A percentile compares a stretch with the other conserved stretches of the same genome.
Evolutionary conservation across 2,329 filamentous ascomycete genomes (phyloP).

Genomic region (Aureobasidium sp.): DNA sequence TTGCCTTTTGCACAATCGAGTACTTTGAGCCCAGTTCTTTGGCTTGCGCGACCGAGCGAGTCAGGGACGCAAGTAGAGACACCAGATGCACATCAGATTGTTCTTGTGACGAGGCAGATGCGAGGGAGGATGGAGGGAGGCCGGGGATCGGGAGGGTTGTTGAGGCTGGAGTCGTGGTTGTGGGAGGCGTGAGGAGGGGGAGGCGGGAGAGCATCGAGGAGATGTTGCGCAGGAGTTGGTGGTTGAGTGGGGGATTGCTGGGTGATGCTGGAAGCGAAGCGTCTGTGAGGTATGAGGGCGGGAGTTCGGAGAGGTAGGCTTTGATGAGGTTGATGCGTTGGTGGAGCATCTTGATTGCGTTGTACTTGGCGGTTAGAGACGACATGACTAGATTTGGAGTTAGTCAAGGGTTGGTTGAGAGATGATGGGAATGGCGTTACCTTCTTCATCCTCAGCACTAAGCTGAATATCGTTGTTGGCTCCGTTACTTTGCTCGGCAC

Average conservation of each 20-base stretch:
- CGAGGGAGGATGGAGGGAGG: constrained; percentile 20
- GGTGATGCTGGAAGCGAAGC: constrained; percentile 30
- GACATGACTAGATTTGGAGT: constrained; percentile 46
- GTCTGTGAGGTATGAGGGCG: constrained; percentile 55
- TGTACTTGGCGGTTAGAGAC: constrained; percentile 75
- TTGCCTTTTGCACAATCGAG: constrained; percentile 36
- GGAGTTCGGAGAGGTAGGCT: constrained; percentile 66
- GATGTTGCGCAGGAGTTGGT: constrained; percentile 77
- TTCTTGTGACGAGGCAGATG: constrained; percentile 55
- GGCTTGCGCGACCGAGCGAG: constrained; percentile 63
- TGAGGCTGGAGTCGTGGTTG: constrained; percentile 58
- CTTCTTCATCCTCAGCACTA: constrained; percentile 57
- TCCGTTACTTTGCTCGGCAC: neutral
- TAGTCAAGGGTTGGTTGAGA: constrained; percentile 4
- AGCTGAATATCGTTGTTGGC: constrained; percentile 35
- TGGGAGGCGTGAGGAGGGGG: constrained; percentile 76
- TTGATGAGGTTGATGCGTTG: constrained; percentile 48
- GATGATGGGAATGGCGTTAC: constrained; percentile 32
- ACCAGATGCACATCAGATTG: constrained; percentile 78
- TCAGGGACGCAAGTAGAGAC: constrained; percentile 65
- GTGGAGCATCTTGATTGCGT: constrained; percentile 90
- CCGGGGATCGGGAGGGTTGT: constrained; percentile 61
- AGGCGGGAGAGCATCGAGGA: constrained; percentile 78
- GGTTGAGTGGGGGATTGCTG: constrained; percentile 40
- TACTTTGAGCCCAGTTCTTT: constrained; percentile 73